phyloP scores from a whole-genome alignment of 805 yeast genomes.

The Sugiyamaella marilandica region DNA sequence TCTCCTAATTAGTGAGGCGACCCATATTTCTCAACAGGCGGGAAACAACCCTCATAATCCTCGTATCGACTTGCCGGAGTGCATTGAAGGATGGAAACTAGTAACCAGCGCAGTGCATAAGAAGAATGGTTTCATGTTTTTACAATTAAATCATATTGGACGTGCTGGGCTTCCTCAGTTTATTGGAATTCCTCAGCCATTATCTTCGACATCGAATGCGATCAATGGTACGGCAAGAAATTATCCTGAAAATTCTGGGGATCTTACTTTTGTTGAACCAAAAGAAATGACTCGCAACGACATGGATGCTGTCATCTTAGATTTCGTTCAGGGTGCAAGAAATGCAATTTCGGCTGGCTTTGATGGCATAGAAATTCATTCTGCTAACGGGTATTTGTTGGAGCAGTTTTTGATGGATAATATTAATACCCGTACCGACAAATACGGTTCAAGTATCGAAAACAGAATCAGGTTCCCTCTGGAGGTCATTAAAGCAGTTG shows the following conservation, averaged over 20 bases:
- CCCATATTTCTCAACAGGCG: slow-evolving; percentile 40
- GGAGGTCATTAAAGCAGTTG: slow-evolving; percentile 44
- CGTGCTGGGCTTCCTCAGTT: slow-evolving; percentile 32
- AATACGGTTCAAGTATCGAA: slow-evolving; percentile 60
- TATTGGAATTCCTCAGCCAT: slow-evolving; percentile 1
- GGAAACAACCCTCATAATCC: slow-evolving; percentile 31
- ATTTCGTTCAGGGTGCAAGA: slow-evolving; percentile 45
- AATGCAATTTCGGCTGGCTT: slow-evolving; percentile 50
- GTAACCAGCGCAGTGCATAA: slow-evolving; percentile 42
- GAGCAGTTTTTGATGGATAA: slow-evolving; percentile 44
- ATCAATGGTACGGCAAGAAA: background rate
- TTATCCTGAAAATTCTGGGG: slow-evolving; percentile 35
- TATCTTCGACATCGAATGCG: background rate
- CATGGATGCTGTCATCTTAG: slow-evolving; percentile 38
- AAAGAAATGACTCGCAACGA: slow-evolving; percentile 34
- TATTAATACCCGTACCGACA: slow-evolving; percentile 53
- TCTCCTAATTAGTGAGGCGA: slow-evolving; percentile 54
- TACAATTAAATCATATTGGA: slow-evolving; percentile 39
- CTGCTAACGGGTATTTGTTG: slow-evolving; percentile 58
- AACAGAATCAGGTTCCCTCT: slow-evolving; percentile 48
- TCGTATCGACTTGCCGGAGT: slow-evolving; percentile 29
- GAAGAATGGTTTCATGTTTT: slow-evolving; percentile 31
- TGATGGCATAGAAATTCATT: slow-evolving; percentile 63
- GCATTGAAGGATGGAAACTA: slow-evolving; percentile 53
- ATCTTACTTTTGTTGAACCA: slow-evolving; percentile 22